Evolutionary conservation across 2,329 filamentous ascomycete species (phyloP).

Genomic region (Plenodomus tracheiphilus): DNA sequence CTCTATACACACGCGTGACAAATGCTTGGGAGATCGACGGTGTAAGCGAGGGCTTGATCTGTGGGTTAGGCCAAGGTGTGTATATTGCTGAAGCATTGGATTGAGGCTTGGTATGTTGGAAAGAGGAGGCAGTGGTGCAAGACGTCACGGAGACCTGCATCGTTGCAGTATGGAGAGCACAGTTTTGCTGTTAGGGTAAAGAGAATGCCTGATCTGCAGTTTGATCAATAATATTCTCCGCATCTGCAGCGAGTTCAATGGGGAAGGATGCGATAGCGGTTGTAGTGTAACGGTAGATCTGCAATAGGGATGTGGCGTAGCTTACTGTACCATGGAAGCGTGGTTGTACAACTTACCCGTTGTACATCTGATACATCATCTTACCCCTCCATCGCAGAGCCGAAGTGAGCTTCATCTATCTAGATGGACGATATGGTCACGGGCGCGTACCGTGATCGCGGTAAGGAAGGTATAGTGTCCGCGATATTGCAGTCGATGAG

Average conservation of each 20-base stretch:
- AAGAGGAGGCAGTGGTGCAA: neutral
- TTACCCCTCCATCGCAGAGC: neutral
- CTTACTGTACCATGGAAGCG: neutral
- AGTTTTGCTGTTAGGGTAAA: too few species aligned
- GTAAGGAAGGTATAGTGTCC: neutral
- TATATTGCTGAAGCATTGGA: neutral
- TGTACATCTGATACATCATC: neutral
- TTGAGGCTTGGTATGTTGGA: neutral
- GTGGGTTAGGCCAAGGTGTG: neutral
- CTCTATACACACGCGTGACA: neutral
- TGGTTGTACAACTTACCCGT: too few species aligned
- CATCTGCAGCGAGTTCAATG: neutral
- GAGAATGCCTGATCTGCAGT: neutral
- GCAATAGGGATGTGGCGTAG: neutral
- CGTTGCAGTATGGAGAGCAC: neutral
- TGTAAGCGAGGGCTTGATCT: neutral
- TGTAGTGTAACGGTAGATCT: neutral
- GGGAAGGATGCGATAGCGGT: neutral
- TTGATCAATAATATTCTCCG: neutral
- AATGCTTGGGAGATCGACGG: neutral
- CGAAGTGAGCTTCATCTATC: constrained; percentile 1
- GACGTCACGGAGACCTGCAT: neutral
- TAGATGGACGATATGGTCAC: neutral
- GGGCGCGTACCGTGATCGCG: constrained; percentile 3
- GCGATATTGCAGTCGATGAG: constrained; percentile 1